phyloP scores from a whole-genome alignment of 768 basidiomycete species.

The Thelephora aurantiotincta region DNA sequence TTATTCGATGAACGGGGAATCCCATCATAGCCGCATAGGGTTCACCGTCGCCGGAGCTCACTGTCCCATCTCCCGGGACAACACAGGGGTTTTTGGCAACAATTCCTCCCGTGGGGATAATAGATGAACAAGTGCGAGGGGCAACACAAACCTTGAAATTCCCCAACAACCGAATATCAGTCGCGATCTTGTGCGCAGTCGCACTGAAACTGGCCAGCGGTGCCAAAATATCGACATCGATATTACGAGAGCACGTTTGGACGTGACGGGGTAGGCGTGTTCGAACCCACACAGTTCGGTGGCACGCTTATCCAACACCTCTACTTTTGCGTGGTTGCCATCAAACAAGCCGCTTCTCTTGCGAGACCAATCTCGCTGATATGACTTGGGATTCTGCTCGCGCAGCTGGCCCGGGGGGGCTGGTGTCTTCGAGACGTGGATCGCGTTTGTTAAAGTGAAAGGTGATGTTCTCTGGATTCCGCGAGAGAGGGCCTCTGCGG shows the following conservation, averaged over 20 bases:
- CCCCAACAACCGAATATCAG: conserved; percentile 86
- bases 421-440: too few relatives aligned
- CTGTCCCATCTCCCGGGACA: too few relatives aligned
- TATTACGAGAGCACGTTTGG: conserved; percentile 97
- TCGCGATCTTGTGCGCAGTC: conserved; percentile 96
- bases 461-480: conserved; percentile 1
- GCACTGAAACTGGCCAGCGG: conserved; percentile 86
- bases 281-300: conserved; percentile 65
- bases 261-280: too few relatives aligned
- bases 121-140: too few relatives aligned
- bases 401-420: neutral
- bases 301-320: conserved; percentile 76
- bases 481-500: conserved; percentile 18
- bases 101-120: too few relatives aligned
- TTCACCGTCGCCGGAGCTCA: too few relatives aligned
- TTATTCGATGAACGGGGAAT: too few relatives aligned
- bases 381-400: neutral
- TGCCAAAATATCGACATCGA: conserved; percentile 85
- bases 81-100: too few relatives aligned
- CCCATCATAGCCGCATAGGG: too few relatives aligned
- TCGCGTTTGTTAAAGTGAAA: too few relatives aligned
- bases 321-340: conserved; percentile 62
- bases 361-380: neutral
- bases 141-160: conserved; percentile 95
- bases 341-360: neutral